Evolutionary conservation across 1,284 basidiomycete genomes (phyloP).

Genomic region (Ceratorhiza oryzae-sativae): DNA sequence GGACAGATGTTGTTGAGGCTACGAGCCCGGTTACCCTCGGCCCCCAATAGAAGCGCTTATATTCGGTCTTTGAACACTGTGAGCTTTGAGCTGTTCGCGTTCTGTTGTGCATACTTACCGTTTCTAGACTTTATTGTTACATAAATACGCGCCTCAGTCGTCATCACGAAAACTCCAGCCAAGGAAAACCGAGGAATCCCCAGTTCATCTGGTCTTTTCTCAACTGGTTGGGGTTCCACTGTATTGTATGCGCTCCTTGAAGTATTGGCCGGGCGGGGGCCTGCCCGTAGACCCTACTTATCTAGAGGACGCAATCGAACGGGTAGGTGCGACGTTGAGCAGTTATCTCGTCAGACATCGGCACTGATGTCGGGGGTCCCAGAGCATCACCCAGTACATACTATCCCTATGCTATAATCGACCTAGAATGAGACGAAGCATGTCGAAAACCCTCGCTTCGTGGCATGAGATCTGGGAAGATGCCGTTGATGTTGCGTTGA

Average conservation of each 20-base stretch:
- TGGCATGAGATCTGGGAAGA: constrained; percentile 63
- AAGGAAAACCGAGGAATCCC: constrained; percentile 59
- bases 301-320: constrained; percentile 20
- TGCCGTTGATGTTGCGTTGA: constrained; percentile 49
- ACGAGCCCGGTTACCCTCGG: constrained; percentile 3
- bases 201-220: constrained; percentile 24
- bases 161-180: neutral
- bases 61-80: constrained; percentile 32
- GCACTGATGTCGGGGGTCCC: neutral
- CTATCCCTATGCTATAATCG: constrained; percentile 71
- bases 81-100: neutral
- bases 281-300: constrained; percentile 2
- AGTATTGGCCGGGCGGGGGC: constrained; percentile 8
- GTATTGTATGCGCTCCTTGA: constrained; percentile 1
- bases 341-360: constrained; percentile 54
- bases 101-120: neutral
- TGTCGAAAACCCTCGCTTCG: constrained; percentile 65
- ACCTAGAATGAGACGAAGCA: constrained; percentile 66
- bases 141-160: neutral
- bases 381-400: constrained; percentile 56
- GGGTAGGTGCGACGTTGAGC: constrained; percentile 45
- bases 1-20: constrained; percentile 27
- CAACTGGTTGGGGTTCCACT: constrained; percentile 23
- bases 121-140: constrained; percentile 3
- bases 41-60: constrained; percentile 30